These are phyloP conservation scores for Phallus indusiatus DNA, from an alignment of 768 basidiomycete species.

Conservation along the genomic window DNA sequence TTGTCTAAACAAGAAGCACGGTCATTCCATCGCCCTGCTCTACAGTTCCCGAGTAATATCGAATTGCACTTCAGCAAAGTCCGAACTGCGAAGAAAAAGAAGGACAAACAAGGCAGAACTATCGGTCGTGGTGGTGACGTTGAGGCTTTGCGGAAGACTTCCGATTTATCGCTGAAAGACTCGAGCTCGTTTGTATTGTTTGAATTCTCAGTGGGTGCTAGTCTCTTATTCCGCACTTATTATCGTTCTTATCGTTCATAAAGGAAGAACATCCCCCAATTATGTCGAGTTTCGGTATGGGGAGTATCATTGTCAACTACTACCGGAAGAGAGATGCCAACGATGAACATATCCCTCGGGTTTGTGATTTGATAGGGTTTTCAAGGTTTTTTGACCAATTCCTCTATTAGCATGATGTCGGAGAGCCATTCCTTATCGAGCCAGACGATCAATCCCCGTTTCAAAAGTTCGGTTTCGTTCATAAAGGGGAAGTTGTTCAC, in stretches of 20 bases:
- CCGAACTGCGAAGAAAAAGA: constrained; percentile 90
- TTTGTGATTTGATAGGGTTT: constrained; percentile 21
- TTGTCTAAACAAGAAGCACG: constrained; percentile 92
- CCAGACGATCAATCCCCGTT: constrained; percentile 97
- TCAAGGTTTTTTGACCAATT: neutral
- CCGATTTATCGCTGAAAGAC: constrained; percentile 84
- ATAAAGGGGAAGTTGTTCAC: constrained; percentile 87
- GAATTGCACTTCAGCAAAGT: constrained; percentile 86
- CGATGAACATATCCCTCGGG: constrained; percentile 89
- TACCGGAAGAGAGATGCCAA: constrained; percentile 94
- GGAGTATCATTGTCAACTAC: constrained; percentile 92
- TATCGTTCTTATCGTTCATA: neutral
- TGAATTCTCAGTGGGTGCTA: constrained; percentile 78
- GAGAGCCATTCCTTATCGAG: constrained; percentile 93
- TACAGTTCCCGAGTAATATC: constrained; percentile 91
- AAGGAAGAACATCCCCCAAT: constrained; percentile 98
- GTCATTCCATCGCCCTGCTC: constrained; percentile 88
- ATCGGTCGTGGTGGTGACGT: constrained; percentile 83
- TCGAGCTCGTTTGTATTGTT: constrained; percentile 89
- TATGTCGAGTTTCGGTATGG: constrained; percentile 95
- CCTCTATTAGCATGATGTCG: constrained; percentile 63
- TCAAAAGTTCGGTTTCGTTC: constrained; percentile 93
- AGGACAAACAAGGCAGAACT: constrained; percentile 86
- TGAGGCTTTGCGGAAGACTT: constrained; percentile 73
- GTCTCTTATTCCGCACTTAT: constrained; percentile 10